A percentile compares a stretch with the other conserved stretches of the same genome.
Conservation (phyloP, 2,329 filamentous ascomycete species). For the Venturia aucupariae region DNA sequence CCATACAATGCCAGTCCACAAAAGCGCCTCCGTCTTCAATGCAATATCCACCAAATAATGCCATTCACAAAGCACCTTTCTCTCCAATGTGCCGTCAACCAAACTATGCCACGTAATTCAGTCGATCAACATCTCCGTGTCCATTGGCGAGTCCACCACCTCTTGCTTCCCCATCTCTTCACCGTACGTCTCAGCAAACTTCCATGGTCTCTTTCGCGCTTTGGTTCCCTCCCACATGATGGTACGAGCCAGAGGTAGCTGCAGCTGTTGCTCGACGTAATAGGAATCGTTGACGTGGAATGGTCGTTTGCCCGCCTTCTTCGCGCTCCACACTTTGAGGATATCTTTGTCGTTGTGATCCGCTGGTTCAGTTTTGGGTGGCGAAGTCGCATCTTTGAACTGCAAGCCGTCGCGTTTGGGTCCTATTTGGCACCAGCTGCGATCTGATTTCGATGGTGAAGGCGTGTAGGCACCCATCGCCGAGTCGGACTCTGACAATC, state of each 20-base stretch:
- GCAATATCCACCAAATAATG: no score
- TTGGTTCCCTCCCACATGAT: neutral
- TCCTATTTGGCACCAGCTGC: neutral
- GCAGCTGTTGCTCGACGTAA: neutral
- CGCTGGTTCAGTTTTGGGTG: neutral
- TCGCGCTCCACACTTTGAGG: neutral
- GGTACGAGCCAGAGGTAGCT: neutral
- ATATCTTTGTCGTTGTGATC: neutral
- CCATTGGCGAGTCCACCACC: neutral
- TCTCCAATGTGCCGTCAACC: neutral
- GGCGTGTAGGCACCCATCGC: neutral
- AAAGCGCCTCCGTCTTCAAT: neutral
- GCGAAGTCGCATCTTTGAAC: neutral
- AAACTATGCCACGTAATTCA: neutral
- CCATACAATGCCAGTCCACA: neutral
- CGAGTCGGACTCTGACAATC: neutral
- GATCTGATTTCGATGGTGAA: neutral
- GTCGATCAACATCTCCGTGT: neutral
- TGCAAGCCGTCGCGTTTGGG: neutral
- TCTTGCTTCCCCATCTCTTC: neutral
- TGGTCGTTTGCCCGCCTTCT: conserved; percentile 4
- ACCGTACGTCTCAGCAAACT: neutral
- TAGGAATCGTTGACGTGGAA: conserved; percentile 10
- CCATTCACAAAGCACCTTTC: neutral
- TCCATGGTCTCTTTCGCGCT: neutral